Percentiles rank a stretch among this genome's conserved stretches.
Conservation (phyloP, 495 filamentous ascomycete genomes). For the Parathielavia appendiculata region DNA sequence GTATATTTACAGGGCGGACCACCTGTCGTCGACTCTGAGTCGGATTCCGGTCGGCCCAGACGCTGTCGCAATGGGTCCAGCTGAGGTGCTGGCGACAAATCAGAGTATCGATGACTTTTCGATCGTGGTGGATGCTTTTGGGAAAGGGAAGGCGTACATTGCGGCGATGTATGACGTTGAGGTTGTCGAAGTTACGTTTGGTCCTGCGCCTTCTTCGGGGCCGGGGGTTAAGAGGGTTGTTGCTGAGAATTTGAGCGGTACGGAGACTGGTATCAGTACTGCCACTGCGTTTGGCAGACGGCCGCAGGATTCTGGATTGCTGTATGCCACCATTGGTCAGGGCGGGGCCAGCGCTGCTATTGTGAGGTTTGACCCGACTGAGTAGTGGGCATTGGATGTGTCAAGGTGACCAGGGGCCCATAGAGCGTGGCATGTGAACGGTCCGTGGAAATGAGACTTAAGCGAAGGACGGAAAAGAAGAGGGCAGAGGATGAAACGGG, state of each 20-base stretch:
- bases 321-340: slow-evolving; percentile 9
- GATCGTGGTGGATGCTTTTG: background rate
- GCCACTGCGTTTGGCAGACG: slow-evolving; percentile 5
- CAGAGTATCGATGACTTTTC: slow-evolving; percentile 8
- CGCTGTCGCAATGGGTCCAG: slow-evolving; percentile 10
- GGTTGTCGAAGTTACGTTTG: slow-evolving; percentile 2
- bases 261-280: background rate
- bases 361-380: slow-evolving; percentile 2
- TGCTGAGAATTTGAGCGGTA: slow-evolving; percentile 4
- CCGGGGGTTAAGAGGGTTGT: background rate
- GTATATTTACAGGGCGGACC: slow-evolving; percentile 40
- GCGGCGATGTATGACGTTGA: background rate
- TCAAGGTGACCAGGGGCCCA: no score
- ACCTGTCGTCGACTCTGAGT: slow-evolving; percentile 1
- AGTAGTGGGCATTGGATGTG: background rate
- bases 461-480: no score
- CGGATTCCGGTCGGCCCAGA: slow-evolving; percentile 15
- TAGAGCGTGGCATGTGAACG: no score
- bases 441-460: no score
- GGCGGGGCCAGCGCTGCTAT: slow-evolving; percentile 2
- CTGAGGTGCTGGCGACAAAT: slow-evolving; percentile 7
- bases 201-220: background rate
- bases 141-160: slow-evolving; percentile 4
- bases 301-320: background rate
- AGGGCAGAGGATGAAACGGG: no score